A percentile compares a stretch with the other conserved stretches of the same genome.
Conservation (phyloP, 345 rosid species). For the Camelina laxa region DNA sequence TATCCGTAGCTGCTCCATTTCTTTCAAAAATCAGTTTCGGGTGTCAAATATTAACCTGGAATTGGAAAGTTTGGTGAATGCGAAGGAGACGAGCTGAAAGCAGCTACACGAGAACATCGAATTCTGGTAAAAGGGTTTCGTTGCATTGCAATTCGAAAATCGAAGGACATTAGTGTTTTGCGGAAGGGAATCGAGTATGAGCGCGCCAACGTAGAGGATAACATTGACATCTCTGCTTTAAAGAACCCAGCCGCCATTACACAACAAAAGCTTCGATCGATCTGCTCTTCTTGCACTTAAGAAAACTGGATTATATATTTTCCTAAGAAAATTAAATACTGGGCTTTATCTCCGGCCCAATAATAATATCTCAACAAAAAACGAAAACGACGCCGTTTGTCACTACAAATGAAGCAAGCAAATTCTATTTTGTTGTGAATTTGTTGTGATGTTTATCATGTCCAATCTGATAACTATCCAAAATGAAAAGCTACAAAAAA, state of each 20-base stretch:
- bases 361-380: not conserved
- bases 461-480: too few species aligned
- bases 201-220: constrained; percentile 39
- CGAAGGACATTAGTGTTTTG: constrained; percentile 4
- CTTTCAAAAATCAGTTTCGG: not conserved
- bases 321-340: not conserved
- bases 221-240: constrained; percentile 41
- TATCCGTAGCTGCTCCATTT: not conserved
- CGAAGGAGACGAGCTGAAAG: constrained; percentile 40
- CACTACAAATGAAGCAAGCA: not conserved
- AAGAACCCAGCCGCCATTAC: constrained; percentile 23
- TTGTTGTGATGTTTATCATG: too few species aligned
- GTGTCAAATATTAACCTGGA: constrained; percentile 45
- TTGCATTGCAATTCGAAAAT: constrained; percentile 1
- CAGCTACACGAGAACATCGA: constrained; percentile 30
- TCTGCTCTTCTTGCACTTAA: constrained; percentile 10
- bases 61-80: constrained; percentile 44
- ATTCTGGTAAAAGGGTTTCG: constrained; percentile 18
- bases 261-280: constrained; percentile 1
- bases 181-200: constrained; percentile 24
- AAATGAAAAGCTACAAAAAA: too few species aligned
- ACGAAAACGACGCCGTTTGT: not conserved
- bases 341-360: constrained; percentile 20
- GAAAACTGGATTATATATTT: not conserved
- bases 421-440: too few species aligned